phyloP scores from a whole-genome alignment of 345 rosid species.

The Microcos paniculata region DNA sequence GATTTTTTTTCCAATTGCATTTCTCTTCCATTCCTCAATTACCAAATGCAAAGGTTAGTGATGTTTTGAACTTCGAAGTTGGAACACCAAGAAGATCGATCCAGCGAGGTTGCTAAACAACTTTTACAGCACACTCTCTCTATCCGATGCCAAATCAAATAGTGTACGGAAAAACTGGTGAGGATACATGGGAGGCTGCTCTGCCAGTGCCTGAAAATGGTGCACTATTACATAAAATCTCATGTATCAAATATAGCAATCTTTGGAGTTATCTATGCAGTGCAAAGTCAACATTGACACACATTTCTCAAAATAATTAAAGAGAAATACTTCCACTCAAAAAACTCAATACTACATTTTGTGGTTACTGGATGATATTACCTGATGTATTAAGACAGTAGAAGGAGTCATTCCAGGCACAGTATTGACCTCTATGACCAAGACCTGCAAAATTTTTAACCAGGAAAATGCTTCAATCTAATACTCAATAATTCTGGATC shows the following conservation, averaged over 20 bases:
- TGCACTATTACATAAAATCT: background rate
- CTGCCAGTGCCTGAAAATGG: conserved; percentile 67
- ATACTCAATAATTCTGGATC: background rate
- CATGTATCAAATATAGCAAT: background rate
- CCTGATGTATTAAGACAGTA: conserved; percentile 93
- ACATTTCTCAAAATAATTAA: background rate
- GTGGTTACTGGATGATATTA: conserved; percentile 10
- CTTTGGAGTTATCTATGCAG: background rate
- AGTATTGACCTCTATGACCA: conserved; percentile 89
- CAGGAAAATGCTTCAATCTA: conserved; percentile 1
- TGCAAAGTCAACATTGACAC: background rate
- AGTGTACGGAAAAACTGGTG: conserved; percentile 74
- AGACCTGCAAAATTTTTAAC: conserved; percentile 44
- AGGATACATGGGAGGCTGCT: conserved; percentile 83
- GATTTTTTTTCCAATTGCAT: too few relatives aligned
- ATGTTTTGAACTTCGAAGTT: too few relatives aligned
- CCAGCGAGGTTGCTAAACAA: background rate
- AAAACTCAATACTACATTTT: background rate
- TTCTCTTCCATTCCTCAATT: background rate
- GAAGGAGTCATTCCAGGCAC: conserved; percentile 99
- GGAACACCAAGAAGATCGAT: background rate
- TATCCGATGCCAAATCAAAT: conserved; percentile 67
- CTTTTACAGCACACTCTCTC: conserved; percentile 41
- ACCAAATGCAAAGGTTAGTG: background rate
- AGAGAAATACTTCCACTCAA: background rate